Evolutionary conservation across 1,284 basidiomycete genomes (phyloP).

Genomic region (Trichosporon sp.): DNA sequence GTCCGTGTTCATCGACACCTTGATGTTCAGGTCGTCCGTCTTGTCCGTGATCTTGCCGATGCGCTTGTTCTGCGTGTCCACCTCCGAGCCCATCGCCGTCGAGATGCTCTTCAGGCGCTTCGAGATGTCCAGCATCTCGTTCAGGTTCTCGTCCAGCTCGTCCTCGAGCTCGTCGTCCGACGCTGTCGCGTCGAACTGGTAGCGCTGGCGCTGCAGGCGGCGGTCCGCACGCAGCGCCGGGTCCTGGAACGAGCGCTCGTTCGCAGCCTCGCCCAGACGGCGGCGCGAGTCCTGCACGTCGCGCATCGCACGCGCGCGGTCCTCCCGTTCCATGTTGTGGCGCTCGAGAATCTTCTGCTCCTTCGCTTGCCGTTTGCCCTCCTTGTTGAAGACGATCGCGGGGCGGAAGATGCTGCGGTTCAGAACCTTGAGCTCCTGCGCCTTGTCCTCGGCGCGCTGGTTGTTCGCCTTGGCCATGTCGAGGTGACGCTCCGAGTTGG

Average conservation of each 20-base stretch:
- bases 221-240: not conserved
- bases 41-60: constrained; percentile 49
- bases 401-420: constrained; percentile 79
- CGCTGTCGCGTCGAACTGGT: constrained; percentile 89
- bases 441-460: constrained; percentile 83
- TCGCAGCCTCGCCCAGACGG: constrained; percentile 70
- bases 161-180: constrained; percentile 86
- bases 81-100: constrained; percentile 56
- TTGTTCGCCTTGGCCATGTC: constrained; percentile 91
- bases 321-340: constrained; percentile 81
- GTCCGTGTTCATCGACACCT: constrained; percentile 48
- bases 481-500: constrained; percentile 92
- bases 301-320: constrained; percentile 76
- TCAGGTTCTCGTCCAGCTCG: constrained; percentile 82
- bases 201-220: constrained; percentile 53
- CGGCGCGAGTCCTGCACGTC: constrained; percentile 84
- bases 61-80: constrained; percentile 46
- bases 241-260: constrained; percentile 39
- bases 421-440: constrained; percentile 87
- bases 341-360: constrained; percentile 83
- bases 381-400: constrained; percentile 84
- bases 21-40: constrained; percentile 50
- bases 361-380: constrained; percentile 80
- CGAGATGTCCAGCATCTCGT: constrained; percentile 77
- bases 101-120: constrained; percentile 80